Base-by-base conservation (phyloP, 2,329 filamentous ascomycete genomes). In the Colletotrichum lini region DNA sequence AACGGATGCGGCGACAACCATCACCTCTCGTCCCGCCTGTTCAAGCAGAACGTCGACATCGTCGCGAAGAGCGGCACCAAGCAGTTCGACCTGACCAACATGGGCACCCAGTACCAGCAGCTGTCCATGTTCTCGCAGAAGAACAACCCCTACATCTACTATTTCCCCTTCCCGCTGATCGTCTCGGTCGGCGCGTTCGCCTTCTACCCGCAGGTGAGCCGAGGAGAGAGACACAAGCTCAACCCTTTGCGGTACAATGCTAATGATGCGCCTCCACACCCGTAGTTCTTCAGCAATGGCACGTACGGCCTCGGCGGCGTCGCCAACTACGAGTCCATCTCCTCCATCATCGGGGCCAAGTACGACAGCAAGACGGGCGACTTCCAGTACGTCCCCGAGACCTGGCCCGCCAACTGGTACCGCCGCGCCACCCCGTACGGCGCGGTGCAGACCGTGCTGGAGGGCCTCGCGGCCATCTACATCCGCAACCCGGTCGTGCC, bases 41-140 rank as follows among this genome's bases (percentile, higher is more conserved):
- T 71, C n/a, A 71, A 68, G 38, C 68, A 71, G 40, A 71, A 71
- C 45, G 65, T 71, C 52, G 58, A 49, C 4, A 71, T 68, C 18
- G 68, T 71, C 4, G 68, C 68, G 16, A 49, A 38, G 2, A 71
- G 68, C 6, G 45, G 23, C 18, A 63, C 50, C 44, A 71, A 59
- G 8, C 68, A 71, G 52, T 71, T 71, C 6, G 68, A 71, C 2
- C 38, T 68, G 12, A 59, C 45, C 26, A 71, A 71, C 40, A 68
- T 71, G 65, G 68, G 52, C 3, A 68, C 65, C 8, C 68, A 71
- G 45, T 68, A 68, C 53, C 65, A 71, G 7, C 49, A 53, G 53
- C 56, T 62, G 6, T 68, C 65, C 35, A 68, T 38, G 45, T 68
- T 71, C 26, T 71, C 68, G 3, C 65, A 71, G 0, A 68, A 63